A percentile compares a stretch with the other conserved stretches of the same genome.
Conservation (phyloP, 1,284 basidiomycete genomes). For the Marasmius oreades region DNA sequence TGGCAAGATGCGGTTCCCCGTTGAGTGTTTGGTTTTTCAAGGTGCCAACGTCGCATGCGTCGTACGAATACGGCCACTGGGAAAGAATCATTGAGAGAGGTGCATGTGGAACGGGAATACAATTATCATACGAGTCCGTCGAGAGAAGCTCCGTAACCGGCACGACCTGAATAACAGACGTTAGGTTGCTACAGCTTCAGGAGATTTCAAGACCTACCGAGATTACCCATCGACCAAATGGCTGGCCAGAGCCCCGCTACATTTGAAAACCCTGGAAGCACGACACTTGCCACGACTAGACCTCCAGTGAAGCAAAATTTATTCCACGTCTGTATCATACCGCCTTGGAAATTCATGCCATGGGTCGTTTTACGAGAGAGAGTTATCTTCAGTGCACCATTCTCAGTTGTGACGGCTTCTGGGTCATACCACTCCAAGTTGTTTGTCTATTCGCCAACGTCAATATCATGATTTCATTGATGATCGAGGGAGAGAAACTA, state of each 20-base stretch:
- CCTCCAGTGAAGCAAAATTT: slow-evolving; percentile 72
- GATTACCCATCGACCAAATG: slow-evolving; percentile 72
- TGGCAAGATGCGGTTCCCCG: slow-evolving; percentile 25
- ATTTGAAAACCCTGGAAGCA: slow-evolving; percentile 59
- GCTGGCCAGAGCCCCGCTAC: slow-evolving; percentile 66
- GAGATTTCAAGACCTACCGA: slow-evolving; percentile 24
- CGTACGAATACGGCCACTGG: slow-evolving; percentile 5
- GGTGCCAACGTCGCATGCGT: slow-evolving; percentile 49
- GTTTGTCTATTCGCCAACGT: slow-evolving; percentile 21
- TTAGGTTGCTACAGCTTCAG: background rate
- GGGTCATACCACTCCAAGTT: slow-evolving; percentile 41
- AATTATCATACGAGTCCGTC: slow-evolving; percentile 39
- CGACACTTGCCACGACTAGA: slow-evolving; percentile 53
- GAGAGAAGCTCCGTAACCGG: slow-evolving; percentile 47
- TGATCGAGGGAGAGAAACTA: background rate
- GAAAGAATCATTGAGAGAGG: background rate
- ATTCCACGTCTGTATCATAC: slow-evolving; percentile 41
- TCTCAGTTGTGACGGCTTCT: slow-evolving; percentile 11
- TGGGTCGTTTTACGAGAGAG: slow-evolving; percentile 13
- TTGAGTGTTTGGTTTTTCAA: slow-evolving; percentile 45
- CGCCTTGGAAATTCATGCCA: slow-evolving; percentile 24
- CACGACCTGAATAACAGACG: slow-evolving; percentile 22
- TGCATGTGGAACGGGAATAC: background rate
- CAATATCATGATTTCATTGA: background rate
- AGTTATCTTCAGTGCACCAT: slow-evolving; percentile 12